These are phyloP conservation scores for Chrysoporthe cubensis DNA, from an alignment of 2,329 filamentous ascomycete species.

Conservation along the genomic window DNA sequence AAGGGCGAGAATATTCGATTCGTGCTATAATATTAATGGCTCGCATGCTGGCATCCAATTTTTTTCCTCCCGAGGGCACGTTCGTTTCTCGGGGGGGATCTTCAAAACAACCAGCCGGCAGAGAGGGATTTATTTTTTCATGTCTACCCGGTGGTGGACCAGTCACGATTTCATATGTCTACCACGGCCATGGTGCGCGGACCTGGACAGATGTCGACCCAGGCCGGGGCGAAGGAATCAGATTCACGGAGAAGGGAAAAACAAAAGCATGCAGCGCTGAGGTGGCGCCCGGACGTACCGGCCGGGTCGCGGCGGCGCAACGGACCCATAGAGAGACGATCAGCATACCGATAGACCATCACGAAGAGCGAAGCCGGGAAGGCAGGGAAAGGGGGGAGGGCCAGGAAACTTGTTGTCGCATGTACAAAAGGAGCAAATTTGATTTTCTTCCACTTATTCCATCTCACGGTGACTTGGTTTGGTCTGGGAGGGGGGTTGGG, in stretches of 20 bases:
- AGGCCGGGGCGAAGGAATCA: background rate
- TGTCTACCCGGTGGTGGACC: background rate
- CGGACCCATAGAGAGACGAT: too few relatives aligned
- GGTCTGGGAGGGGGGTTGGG: too few relatives aligned
- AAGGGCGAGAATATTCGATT: conserved; percentile 24
- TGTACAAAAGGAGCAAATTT: conserved; percentile 2
- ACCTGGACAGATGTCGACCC: background rate
- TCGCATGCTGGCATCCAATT: background rate
- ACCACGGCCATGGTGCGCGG: background rate
- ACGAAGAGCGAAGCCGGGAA: too few relatives aligned
- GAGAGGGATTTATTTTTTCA: background rate
- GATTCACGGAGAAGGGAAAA: background rate
- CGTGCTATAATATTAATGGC: conserved; percentile 28
- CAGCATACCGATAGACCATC: too few relatives aligned
- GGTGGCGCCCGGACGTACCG: too few relatives aligned
- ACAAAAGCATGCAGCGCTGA: too few relatives aligned
- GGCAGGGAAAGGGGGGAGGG: too few relatives aligned
- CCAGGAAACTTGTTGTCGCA: background rate
- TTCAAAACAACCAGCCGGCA: background rate
- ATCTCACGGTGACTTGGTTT: too few relatives aligned
- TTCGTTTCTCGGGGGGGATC: background rate
- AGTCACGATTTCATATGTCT: conserved; percentile 5
- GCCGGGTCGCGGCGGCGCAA: too few relatives aligned
- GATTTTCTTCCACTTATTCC: background rate
- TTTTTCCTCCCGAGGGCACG: background rate